Evolutionary conservation across 225 moss, liverwort and hornwort genomes (phyloP), one percentile per base, ranked within the genome.

Genomic region (Asterella californica): DNA sequence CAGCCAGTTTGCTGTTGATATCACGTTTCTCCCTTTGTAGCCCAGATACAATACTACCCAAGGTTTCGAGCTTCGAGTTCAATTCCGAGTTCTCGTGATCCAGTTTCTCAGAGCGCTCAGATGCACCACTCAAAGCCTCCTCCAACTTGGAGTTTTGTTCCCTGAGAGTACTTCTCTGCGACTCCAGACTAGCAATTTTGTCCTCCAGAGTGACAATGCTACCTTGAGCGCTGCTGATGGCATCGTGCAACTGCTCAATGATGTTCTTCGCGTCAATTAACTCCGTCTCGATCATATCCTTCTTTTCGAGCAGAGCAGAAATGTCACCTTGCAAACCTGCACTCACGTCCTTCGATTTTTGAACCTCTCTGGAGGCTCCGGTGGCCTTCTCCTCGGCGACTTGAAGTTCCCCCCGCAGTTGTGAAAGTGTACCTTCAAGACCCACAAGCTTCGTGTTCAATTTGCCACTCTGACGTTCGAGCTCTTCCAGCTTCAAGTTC

Each of bases 71-170:
- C 34, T 62, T 48, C 22, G 27, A 25, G 14, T 60, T 60, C 17
- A 80, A 48, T 21, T 61, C 62, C 32, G 33, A 59, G 27, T 80
- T 80, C 46, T 80, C 80, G 5, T 62, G 45, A 10, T 74, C 60
- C 8, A 80, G 60, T 32, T 74, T 62, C 72, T 47, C 60, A 59
- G 57, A 73, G 15, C 61, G 72, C 80, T 73, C 80, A 6, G 59
- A 70, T 34, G 47, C 80, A 57, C 74, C 46, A 49, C 55, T 62
- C 59, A 80, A 38, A 48, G 71, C 61, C 36, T 45, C 32, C 45
- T 72, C 59, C 61, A 80, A 6, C 74, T 64, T 80, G 49, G 47
- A 73, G 22, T 72, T 80, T 33, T 80, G 72, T 50, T 74, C 72
- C 19, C 46, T 63, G 11, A 80, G 10, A 38, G 18, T 7, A 54